phyloP scores from a whole-genome alignment of 83 land plant genomes.

The Larix sibirica region DNA sequence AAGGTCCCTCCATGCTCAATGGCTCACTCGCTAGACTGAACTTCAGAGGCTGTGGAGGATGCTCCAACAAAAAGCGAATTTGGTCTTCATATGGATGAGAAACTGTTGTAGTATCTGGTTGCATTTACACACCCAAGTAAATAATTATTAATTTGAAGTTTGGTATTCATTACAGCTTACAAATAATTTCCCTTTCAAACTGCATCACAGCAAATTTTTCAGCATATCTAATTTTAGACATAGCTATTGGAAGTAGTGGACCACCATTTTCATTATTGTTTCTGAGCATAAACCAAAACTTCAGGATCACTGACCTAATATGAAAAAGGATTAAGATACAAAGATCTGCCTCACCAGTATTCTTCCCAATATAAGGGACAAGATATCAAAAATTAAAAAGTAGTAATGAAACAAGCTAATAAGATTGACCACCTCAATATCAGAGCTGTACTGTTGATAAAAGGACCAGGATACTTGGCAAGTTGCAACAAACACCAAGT shows the following conservation, averaged over 20 bases:
- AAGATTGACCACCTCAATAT: not conserved
- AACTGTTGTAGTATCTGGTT: slow-evolving; percentile 25
- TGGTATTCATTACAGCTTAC: not conserved
- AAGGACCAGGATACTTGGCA: not conserved
- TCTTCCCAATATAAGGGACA: not conserved
- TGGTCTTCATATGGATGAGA: slow-evolving; percentile 73
- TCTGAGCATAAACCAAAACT: not conserved
- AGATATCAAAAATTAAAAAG: not conserved
- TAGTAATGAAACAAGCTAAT: not conserved
- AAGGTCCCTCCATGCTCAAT: slow-evolving; percentile 36
- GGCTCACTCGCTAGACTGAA: slow-evolving; percentile 14
- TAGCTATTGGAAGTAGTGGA: not conserved
- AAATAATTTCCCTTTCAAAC: not conserved
- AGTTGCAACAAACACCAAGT: not conserved
- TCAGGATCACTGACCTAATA: not conserved
- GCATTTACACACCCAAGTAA: slow-evolving; percentile 3
- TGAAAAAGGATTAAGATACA: not conserved
- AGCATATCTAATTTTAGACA: not conserved
- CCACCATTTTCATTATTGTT: not conserved
- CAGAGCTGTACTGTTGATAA: not conserved
- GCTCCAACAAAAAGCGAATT: slow-evolving; percentile 55
- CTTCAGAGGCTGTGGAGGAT: slow-evolving; percentile 26
- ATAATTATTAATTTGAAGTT: not conserved
- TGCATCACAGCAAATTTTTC: not conserved
- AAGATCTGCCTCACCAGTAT: not conserved